Evolutionary conservation across 495 filamentous ascomycete species (phyloP).

Genomic region (Penicillium antarcticum): DNA sequence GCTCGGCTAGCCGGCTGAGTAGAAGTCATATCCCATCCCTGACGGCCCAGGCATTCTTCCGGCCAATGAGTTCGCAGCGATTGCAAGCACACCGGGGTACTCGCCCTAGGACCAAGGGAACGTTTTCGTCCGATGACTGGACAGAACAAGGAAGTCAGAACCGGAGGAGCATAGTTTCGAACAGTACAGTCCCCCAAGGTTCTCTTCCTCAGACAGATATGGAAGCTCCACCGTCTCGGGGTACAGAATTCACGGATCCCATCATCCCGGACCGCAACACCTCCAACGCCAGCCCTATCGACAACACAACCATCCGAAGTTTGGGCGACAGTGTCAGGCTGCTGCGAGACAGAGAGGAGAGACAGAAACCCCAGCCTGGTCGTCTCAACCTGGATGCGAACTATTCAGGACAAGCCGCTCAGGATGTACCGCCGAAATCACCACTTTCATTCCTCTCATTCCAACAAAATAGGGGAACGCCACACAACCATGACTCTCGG

Average conservation of each 20-base stretch:
- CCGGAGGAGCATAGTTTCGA: conserved; percentile 47
- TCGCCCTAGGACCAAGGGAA: conserved; percentile 45
- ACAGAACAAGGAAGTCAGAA: conserved; percentile 44
- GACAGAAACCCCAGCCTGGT: conserved; percentile 47
- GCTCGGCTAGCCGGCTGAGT: conserved; percentile 70
- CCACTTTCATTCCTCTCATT: conserved; percentile 66
- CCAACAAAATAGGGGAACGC: conserved; percentile 50
- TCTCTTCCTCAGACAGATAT: conserved; percentile 46
- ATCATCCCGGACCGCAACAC: conserved; percentile 62
- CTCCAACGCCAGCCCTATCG: conserved; percentile 70
- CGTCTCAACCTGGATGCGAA: conserved; percentile 56
- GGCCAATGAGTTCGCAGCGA: conserved; percentile 94
- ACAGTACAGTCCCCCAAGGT: conserved; percentile 38
- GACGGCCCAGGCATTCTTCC: conserved; percentile 87
- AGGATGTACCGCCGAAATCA: conserved; percentile 60
- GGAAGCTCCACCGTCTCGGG: conserved; percentile 68
- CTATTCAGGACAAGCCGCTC: conserved; percentile 45
- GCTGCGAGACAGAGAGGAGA: conserved; percentile 54
- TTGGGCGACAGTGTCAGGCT: conserved; percentile 72
- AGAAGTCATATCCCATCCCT: conserved; percentile 87
- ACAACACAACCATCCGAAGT: conserved; percentile 61
- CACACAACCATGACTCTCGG: conserved; percentile 49
- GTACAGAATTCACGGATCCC: conserved; percentile 73
- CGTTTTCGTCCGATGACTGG: conserved; percentile 39
- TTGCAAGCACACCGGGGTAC: conserved; percentile 84